Percentiles rank a stretch among this genome's conserved stretches.
Conservation (phyloP, 2,329 filamentous ascomycete species). For the Phialophora expanda region DNA sequence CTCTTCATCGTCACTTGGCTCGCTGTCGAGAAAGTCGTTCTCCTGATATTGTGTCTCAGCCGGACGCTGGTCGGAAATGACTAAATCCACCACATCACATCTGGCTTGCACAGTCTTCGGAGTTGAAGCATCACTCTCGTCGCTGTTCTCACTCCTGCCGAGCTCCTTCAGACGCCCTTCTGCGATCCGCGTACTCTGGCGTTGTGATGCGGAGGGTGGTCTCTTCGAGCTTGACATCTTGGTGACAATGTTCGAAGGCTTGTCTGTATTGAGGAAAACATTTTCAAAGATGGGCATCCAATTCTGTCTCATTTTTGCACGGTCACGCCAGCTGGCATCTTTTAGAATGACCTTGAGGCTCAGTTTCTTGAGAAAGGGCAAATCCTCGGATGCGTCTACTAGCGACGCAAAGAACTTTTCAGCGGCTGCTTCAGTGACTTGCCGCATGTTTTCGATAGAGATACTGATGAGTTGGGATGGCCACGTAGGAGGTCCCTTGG, state of each 20-base stretch:
- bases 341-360: constrained; percentile 78
- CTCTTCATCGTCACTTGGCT: constrained; percentile 62
- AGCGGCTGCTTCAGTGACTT: constrained; percentile 72
- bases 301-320: constrained; percentile 76
- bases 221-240: not conserved
- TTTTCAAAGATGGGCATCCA: constrained; percentile 75
- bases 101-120: constrained; percentile 54
- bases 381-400: constrained; percentile 68
- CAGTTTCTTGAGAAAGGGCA: constrained; percentile 72
- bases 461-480: constrained; percentile 72
- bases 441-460: constrained; percentile 76
- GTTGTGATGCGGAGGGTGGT: constrained; percentile 42
- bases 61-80: constrained; percentile 67
- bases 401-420: constrained; percentile 80
- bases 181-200: constrained; percentile 49
- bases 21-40: constrained; percentile 65
- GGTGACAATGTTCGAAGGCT: constrained; percentile 12
- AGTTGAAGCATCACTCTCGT: constrained; percentile 24
- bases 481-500: constrained; percentile 69
- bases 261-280: constrained; percentile 45
- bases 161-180: constrained; percentile 22
- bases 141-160: constrained; percentile 21
- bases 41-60: constrained; percentile 64
- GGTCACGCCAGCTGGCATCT: constrained; percentile 76
- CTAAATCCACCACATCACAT: constrained; percentile 63